Percentiles rank a stretch among this genome's conserved stretches.
Conservation (phyloP, 345 rosid genomes). For the Syzygium aqueum region DNA sequence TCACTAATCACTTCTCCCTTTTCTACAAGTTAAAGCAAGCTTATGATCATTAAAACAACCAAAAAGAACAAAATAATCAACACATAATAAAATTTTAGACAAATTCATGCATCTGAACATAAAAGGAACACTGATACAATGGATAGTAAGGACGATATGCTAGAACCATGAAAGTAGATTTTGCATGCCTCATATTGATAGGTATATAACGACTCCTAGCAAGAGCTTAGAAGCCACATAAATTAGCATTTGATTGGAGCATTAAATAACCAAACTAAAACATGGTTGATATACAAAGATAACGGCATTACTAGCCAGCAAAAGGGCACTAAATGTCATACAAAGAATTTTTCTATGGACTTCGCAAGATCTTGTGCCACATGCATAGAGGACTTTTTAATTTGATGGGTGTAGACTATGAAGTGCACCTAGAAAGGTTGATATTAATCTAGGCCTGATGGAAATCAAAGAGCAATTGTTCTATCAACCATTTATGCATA, state of each 20-base stretch:
- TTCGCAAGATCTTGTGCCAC: not conserved
- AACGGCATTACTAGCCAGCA: not conserved
- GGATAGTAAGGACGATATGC: not conserved
- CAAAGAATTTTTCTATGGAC: not conserved
- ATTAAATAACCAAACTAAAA: not conserved
- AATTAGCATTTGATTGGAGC: not conserved
- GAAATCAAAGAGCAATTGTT: not conserved
- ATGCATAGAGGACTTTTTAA: not conserved
- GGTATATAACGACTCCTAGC: not conserved
- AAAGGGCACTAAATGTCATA: not conserved
- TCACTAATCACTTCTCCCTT: constrained; percentile 86
- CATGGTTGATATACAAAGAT: not conserved
- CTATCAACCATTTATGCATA: not conserved
- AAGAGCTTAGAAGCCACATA: not conserved
- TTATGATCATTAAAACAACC: not conserved
- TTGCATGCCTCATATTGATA: not conserved
- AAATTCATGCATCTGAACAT: not conserved
- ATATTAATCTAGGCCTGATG: not conserved
- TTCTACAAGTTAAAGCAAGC: constrained; percentile 24
- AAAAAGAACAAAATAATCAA: not conserved
- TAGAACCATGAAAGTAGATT: not conserved
- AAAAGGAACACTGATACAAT: not conserved
- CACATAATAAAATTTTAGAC: not conserved
- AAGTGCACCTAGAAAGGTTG: not conserved
- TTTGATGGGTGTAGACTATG: not conserved